Evolutionary conservation across 2,329 filamentous ascomycete species (phyloP).

Genomic region (Biscogniauxia mediterranea): DNA sequence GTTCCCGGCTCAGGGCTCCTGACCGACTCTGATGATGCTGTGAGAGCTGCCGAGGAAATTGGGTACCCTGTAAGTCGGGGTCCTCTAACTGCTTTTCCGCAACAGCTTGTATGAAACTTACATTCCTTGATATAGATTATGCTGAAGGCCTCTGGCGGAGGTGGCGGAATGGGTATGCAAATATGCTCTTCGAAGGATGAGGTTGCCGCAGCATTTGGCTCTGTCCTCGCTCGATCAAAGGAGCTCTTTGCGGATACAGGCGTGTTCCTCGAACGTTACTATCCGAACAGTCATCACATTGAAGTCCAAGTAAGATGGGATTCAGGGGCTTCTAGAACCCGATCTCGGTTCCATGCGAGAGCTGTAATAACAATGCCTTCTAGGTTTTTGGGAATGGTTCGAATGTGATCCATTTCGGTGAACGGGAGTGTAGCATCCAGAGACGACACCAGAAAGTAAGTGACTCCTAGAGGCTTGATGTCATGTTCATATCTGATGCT

Average conservation of each 20-base stretch:
- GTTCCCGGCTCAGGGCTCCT: slow-evolving; percentile 34
- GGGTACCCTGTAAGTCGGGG: slow-evolving; percentile 34
- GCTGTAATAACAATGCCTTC: slow-evolving; percentile 20
- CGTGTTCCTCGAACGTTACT: slow-evolving; percentile 66
- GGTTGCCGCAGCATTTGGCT: slow-evolving; percentile 46
- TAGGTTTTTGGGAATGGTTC: slow-evolving; percentile 59
- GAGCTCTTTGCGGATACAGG: slow-evolving; percentile 60
- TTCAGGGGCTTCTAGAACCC: neutral
- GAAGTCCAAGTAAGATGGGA: slow-evolving; percentile 52
- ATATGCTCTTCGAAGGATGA: slow-evolving; percentile 47
- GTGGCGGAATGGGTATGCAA: slow-evolving; percentile 60
- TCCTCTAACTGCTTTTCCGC: no score
- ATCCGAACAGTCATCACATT: slow-evolving; percentile 34
- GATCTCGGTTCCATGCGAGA: slow-evolving; percentile 57
- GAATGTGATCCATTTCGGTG: slow-evolving; percentile 57
- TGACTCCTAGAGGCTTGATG: neutral
- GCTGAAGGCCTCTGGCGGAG: slow-evolving; percentile 62
- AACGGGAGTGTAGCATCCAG: slow-evolving; percentile 67
- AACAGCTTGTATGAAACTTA: no score
- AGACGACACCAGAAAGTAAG: slow-evolving; percentile 62
- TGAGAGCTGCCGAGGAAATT: slow-evolving; percentile 38
- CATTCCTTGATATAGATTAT: slow-evolving; percentile 32
- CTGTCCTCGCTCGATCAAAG: slow-evolving; percentile 54
- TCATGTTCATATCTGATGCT: neutral
- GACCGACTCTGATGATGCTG: slow-evolving; percentile 51